Conservation (phyloP, 176 grass and related monocot species). For the Eleusine indica region DNA sequence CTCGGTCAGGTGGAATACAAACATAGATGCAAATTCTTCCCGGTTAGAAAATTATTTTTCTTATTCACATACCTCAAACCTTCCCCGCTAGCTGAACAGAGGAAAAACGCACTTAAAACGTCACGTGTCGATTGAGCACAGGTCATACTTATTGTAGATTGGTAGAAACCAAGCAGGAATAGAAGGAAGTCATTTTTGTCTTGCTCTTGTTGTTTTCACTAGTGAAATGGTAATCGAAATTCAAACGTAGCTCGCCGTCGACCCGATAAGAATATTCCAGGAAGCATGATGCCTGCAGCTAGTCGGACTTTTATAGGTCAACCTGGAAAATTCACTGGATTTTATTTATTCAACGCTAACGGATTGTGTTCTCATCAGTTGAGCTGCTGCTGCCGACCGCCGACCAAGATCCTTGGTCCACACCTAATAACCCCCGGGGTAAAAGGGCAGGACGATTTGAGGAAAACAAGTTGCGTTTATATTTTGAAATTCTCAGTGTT, state of each 20-base stretch:
- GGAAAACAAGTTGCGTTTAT: neutral
- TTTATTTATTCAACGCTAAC: neutral
- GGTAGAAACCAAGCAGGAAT: neutral
- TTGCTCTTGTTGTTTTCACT: conserved; percentile 12
- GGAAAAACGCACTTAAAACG: neutral
- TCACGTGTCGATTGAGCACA: conserved; percentile 1
- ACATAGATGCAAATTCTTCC: neutral
- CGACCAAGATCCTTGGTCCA: conserved; percentile 27
- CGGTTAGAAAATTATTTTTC: neutral
- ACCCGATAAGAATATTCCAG: conserved; percentile 14
- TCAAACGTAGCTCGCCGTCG: conserved; percentile 12
- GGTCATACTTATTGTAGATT: neutral
- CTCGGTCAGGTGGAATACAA: neutral
- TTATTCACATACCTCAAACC: neutral
- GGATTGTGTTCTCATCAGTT: conserved; percentile 29
- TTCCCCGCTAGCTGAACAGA: neutral
- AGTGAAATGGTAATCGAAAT: neutral
- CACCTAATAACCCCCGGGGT: neutral
- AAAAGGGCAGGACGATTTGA: neutral
- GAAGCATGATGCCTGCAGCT: conserved; percentile 2
- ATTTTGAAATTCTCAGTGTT: neutral
- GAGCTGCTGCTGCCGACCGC: conserved; percentile 1
- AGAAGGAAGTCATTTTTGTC: conserved; percentile 17
- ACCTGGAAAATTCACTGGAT: neutral
- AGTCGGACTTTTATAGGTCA: conserved; percentile 2